Evolutionary conservation across 2,329 filamentous ascomycete genomes (phyloP), one percentile per base, ranked within the genome.

Genomic region (Venturiaceae sp.): DNA sequence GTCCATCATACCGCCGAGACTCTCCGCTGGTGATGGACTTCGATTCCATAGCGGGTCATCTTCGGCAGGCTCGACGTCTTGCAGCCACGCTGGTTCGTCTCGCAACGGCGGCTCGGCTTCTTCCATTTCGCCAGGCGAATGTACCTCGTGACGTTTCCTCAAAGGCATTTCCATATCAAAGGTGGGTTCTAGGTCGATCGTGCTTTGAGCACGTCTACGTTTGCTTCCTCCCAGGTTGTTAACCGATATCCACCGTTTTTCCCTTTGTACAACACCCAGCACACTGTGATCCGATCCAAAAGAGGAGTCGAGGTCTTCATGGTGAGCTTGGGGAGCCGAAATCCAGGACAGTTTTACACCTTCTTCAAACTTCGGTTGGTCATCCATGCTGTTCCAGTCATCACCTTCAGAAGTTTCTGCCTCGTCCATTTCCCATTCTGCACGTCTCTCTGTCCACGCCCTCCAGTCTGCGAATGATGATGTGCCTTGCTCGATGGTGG

Each of bases 401-500:
- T 60, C 62, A 63, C 63, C 41, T 58, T 50, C 16, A 37, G 39
- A 58, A 64, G 65, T n/a, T 58, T 58, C 44, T 57, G 55, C 3
- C 55, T 47, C 13, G 47, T 32, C 30, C 60, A 37, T 58, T 63
- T 83, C 80, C 80, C 81, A 83, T 33, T 76, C 72, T 19, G 74
- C 71, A 50, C 70, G 73, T 55, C 78, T 80, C 1, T 77, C 64
- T 1, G 72, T 69, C 54, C 68, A 70, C 28, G 71, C 70, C 55
- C 77, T 73, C 81, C 81, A 83, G 54, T 76, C 68, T n/a, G 69
- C 64, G 9, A 72, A 58, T 11, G 76, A 72, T 50, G 72, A 63
- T 57, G 62, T 63, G 23, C 57, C 63, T 63, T 65, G 69, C 72
- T 63, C 67, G 71, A 60, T 68, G 66, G 36, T 62, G 62, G 21